Evolutionary conservation across 768 basidiomycete genomes (phyloP), one percentile per base, ranked within the genome.

Genomic region (Termitomyces sp.): DNA sequence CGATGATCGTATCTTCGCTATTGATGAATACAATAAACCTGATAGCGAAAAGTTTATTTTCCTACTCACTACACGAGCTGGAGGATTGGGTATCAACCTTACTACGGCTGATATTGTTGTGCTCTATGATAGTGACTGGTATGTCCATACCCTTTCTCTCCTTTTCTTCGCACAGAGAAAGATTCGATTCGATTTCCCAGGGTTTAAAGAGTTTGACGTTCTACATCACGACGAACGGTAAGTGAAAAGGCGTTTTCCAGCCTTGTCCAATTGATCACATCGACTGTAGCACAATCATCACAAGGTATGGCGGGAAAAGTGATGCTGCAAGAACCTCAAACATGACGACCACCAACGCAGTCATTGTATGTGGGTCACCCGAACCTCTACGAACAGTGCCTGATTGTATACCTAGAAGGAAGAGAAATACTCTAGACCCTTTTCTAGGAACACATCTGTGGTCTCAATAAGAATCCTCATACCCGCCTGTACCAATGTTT

Each of bases 51-150:
- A 91, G 72, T 98, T 97, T 71, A 90, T 98, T 60, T 98, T 98
- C 79, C 75, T 99, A 57, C 82, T 99, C 2, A 98, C 96, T 0
- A 99, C 97, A 1, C 88, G 97, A 54, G 96, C 96, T 32, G 96
- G 97, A 58, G 97, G 97, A 50, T 78, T 99, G 43, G 97, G 97
- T 54, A 99, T 99, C 73, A 98, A 98, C 71, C 72, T 98, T 67
- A 97, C 95, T 6, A 85, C 89, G 0, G 97, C 97, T 10, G 97
- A 98, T 72, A 81, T 98, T 46, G 96, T 99, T 52, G 88, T 98
- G 0, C 76, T 98, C 5, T 98, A 98, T 63, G 97, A 99, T 67
- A 93, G 90, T 62, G 97, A 99, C 71, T 98, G 97, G 95, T 90
- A 60, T 28, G 79, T 70, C 30, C 30, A 14, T 33, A 32, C 36